Conservation (phyloP, 805 yeast genomes). For the Tetrapisispora nanseiensis region DNA sequence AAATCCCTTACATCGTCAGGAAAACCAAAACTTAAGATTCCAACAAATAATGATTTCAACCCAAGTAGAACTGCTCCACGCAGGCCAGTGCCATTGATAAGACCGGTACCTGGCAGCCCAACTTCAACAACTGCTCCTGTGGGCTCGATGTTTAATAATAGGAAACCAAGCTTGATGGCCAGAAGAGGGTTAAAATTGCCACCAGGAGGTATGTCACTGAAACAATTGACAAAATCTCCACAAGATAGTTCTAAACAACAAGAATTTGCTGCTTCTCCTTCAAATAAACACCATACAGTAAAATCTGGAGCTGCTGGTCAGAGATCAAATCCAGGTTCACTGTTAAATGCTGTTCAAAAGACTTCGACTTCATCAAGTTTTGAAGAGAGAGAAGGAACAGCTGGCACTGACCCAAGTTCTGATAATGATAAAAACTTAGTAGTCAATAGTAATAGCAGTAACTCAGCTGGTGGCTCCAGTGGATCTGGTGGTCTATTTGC, state of each 20-base stretch:
- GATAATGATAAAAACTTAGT: constrained; percentile 4
- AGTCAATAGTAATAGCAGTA: constrained; percentile 17
- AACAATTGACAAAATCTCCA: constrained; percentile 12
- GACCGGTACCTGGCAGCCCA: constrained; percentile 26
- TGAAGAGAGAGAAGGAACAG: constrained; percentile 21
- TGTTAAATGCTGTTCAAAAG: constrained; percentile 23
- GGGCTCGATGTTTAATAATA: neutral
- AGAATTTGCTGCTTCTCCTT: constrained; percentile 24
- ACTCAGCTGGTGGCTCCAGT: constrained; percentile 34
- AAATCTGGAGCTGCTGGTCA: constrained; percentile 12
- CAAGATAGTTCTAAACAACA: constrained; percentile 12
- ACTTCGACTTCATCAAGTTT: constrained; percentile 27
- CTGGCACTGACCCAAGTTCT: constrained; percentile 19
- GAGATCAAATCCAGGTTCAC: constrained; percentile 25
- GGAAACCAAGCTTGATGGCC: constrained; percentile 68
- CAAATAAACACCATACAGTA: constrained; percentile 11
- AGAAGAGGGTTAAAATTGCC: constrained; percentile 73
- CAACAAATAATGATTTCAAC: constrained; percentile 10
- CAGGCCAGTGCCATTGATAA: constrained; percentile 11
- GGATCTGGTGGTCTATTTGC: constrained; percentile 55
- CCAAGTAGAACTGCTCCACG: constrained; percentile 24
- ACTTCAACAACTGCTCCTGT: constrained; percentile 10
- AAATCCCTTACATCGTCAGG: too few species aligned
- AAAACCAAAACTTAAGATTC: neutral
- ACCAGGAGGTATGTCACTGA: constrained; percentile 28